phyloP scores from a whole-genome alignment of 2,329 filamentous ascomycete species.

The Aspergillus vadensis region DNA sequence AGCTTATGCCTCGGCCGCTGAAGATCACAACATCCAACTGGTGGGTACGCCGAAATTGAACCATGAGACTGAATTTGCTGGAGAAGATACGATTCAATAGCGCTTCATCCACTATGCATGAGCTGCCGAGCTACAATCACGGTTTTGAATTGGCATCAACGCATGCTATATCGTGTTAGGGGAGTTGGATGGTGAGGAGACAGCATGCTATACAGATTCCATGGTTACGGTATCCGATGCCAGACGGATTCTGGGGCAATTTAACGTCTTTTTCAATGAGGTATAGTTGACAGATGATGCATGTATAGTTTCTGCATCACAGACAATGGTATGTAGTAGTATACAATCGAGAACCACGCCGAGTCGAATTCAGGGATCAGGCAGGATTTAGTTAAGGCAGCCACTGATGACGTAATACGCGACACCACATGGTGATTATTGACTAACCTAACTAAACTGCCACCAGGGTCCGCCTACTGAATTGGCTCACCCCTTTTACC shows the following conservation, averaged over 20 bases:
- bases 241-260: no score
- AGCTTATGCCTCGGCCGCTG: slow-evolving; percentile 6
- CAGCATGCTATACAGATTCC: no score
- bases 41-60: background rate
- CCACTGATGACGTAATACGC: background rate
- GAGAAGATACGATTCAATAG: no score
- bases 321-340: background rate
- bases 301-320: background rate
- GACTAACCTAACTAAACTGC: background rate
- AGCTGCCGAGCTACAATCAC: background rate
- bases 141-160: no score
- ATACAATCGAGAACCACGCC: background rate
- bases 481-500: background rate
- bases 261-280: no score
- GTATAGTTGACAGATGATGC: no score
- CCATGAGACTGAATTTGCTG: background rate
- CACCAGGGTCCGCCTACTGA: background rate
- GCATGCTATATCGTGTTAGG: no score
- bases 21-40: background rate
- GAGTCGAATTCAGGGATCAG: background rate
- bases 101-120: background rate
- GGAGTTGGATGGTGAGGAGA: no score
- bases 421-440: background rate
- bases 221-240: no score
- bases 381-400: no score